A percentile compares a stretch with the other conserved stretches of the same genome.
These are phyloP conservation scores for Dactylellina sp. DNA, from an alignment of 2,329 filamentous ascomycete genomes.

Conservation along the genomic window DNA sequence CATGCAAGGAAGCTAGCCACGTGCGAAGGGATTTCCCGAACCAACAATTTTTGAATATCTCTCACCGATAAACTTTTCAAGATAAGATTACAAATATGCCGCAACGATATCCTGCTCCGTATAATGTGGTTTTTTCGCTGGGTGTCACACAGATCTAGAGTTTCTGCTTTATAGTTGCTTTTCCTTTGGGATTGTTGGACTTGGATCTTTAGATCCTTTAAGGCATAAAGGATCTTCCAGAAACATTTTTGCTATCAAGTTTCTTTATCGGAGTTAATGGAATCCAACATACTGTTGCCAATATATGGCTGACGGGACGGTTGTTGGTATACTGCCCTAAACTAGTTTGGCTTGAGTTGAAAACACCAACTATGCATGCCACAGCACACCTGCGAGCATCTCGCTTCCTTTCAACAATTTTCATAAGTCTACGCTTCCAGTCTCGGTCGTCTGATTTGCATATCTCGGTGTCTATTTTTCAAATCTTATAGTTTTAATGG, in stretches of 20 bases:
- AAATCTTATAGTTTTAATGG: no score
- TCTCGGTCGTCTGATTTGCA: no score
- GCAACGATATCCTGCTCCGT: constrained; percentile 20
- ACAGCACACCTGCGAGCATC: no score
- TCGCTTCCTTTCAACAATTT: no score
- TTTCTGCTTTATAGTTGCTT: neutral
- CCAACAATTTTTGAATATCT: constrained; percentile 11
- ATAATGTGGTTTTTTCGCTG: constrained; percentile 26
- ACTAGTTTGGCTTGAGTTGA: neutral
- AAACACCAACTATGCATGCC: neutral
- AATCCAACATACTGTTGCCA: neutral
- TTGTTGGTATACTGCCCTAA: neutral
- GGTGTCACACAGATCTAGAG: neutral
- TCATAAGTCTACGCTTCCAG: no score
- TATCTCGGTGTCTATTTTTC: no score
- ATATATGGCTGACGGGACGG: neutral
- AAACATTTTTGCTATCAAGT: neutral
- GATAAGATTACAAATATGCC: neutral
- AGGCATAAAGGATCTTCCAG: neutral
- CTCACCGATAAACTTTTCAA: neutral
- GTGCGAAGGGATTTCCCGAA: constrained; percentile 16
- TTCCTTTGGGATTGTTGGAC: neutral
- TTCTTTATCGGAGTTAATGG: neutral
- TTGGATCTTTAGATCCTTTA: neutral
- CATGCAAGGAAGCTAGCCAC: constrained; percentile 19